Evolutionary conservation across 1,139 yeast genomes (phyloP).

Genomic region (Yamadazyma friedrichii): DNA sequence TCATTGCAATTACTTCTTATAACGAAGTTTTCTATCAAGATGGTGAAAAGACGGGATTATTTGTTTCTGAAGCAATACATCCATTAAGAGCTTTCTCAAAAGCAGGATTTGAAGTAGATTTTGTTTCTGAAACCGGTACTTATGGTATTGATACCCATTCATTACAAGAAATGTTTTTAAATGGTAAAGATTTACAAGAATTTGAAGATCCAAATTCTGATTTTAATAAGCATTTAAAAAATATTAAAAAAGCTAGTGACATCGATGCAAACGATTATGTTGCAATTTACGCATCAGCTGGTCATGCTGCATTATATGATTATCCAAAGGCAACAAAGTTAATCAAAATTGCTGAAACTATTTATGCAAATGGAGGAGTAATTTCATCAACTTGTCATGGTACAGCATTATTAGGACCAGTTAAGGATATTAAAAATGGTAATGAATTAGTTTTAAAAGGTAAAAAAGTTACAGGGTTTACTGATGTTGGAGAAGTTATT

Average conservation of each 20-base stretch:
- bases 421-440: constrained; percentile 34
- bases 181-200: constrained; percentile 40
- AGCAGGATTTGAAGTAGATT: constrained; percentile 50
- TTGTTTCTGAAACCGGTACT: constrained; percentile 58
- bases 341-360: constrained; percentile 42
- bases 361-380: constrained; percentile 52
- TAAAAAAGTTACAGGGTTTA: constrained; percentile 59
- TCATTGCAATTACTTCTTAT: constrained; percentile 53
- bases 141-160: constrained; percentile 59
- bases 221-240: constrained; percentile 31
- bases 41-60: constrained; percentile 57
- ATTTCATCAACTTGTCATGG: constrained; percentile 70
- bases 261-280: constrained; percentile 48
- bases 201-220: constrained; percentile 38
- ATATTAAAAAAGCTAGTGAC: constrained; percentile 43
- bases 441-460: constrained; percentile 51
- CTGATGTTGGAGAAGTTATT: constrained; percentile 51
- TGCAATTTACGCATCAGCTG: constrained; percentile 61
- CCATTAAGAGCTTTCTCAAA: constrained; percentile 49
- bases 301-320: constrained; percentile 62
- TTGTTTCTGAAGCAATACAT: constrained; percentile 55
- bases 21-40: constrained; percentile 52
- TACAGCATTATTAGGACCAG: constrained; percentile 51
- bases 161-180: constrained; percentile 33
- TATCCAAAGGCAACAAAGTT: constrained; percentile 52